These are phyloP conservation scores for Solanum verrucosum DNA, from an alignment of 257 asterid genomes.

Conservation along the genomic window DNA sequence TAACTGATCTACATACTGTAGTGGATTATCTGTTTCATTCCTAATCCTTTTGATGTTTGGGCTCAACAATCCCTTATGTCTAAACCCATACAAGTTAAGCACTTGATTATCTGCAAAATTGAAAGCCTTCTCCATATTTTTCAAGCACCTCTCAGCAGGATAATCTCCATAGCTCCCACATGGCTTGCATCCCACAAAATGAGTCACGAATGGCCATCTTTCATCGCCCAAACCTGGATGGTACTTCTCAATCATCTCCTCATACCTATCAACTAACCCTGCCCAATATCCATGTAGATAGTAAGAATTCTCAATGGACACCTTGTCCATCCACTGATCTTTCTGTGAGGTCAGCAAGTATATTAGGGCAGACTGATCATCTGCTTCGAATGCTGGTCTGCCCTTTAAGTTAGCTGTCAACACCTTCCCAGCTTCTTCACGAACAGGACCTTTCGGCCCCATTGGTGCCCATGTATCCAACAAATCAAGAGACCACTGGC, in stretches of 20 bases:
- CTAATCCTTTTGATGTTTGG: conserved; percentile 82
- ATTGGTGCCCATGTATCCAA: conserved; percentile 93
- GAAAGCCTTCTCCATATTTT: conserved; percentile 89
- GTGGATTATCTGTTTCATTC: conserved; percentile 63
- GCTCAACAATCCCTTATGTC: conserved; percentile 89
- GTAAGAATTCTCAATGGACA: conserved; percentile 72
- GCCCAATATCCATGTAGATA: conserved; percentile 94
- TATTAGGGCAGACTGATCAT: conserved; percentile 89
- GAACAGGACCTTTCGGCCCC: conserved; percentile 85
- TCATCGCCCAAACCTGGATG: conserved; percentile 88
- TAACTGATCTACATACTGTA: conserved; percentile 67
- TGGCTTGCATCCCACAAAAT: conserved; percentile 96
- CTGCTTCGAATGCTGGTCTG: conserved; percentile 88
- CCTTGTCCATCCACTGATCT: conserved; percentile 65
- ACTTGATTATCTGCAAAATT: conserved; percentile 94
- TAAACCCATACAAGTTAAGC: conserved; percentile 74
- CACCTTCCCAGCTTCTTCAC: conserved; percentile 83
- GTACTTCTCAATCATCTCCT: conserved; percentile 89
- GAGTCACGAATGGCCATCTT: conserved; percentile 97
- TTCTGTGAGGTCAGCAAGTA: conserved; percentile 61
- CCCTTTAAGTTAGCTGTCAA: conserved; percentile 83
- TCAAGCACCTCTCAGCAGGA: conserved; percentile 82
- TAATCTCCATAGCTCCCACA: conserved; percentile 94
- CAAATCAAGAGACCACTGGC: conserved; percentile 95
- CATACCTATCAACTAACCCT: conserved; percentile 79